Percentiles rank a stretch among this genome's conserved stretches.
phyloP scores from a whole-genome alignment of 1,284 basidiomycete species.

The Boletus albobrunnescens region DNA sequence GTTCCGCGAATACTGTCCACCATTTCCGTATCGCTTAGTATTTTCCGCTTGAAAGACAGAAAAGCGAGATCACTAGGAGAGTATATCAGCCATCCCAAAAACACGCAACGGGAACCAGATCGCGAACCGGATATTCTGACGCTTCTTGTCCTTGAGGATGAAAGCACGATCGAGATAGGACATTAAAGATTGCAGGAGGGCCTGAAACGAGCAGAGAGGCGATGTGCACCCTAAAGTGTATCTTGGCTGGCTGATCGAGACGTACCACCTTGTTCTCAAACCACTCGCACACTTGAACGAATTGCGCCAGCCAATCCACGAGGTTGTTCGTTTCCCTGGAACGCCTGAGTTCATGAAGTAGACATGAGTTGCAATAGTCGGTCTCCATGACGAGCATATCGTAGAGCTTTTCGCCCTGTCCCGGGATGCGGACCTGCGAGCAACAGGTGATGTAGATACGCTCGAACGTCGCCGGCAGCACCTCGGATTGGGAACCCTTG shows the following conservation, averaged over 20 bases:
- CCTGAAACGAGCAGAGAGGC: conserved; percentile 31
- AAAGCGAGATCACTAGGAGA: conserved; percentile 50
- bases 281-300: conserved; percentile 56
- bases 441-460: conserved; percentile 54
- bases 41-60: conserved; percentile 42
- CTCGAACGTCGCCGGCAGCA: conserved; percentile 50
- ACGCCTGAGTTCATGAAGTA: conserved; percentile 38
- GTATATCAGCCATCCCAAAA: not conserved
- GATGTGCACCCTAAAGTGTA: not conserved
- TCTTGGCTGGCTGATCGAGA: conserved; percentile 5
- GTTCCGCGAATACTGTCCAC: conserved; percentile 44
- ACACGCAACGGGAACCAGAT: not conserved
- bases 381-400: conserved; percentile 50
- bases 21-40: conserved; percentile 51
- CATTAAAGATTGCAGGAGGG: conserved; percentile 52
- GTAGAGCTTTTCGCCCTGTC: conserved; percentile 55
- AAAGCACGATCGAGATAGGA: conserved; percentile 64
- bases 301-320: conserved; percentile 48
- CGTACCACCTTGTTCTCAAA: conserved; percentile 61
- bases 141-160: conserved; percentile 37
- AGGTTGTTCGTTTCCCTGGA: conserved; percentile 22
- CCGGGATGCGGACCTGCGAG: conserved; percentile 45
- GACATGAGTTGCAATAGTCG: conserved; percentile 42
- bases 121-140: conserved; percentile 42
- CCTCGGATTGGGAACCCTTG: conserved; percentile 28